Evolutionary conservation across 768 basidiomycete genomes (phyloP).

Genomic region (Austroboletus eburneus): DNA sequence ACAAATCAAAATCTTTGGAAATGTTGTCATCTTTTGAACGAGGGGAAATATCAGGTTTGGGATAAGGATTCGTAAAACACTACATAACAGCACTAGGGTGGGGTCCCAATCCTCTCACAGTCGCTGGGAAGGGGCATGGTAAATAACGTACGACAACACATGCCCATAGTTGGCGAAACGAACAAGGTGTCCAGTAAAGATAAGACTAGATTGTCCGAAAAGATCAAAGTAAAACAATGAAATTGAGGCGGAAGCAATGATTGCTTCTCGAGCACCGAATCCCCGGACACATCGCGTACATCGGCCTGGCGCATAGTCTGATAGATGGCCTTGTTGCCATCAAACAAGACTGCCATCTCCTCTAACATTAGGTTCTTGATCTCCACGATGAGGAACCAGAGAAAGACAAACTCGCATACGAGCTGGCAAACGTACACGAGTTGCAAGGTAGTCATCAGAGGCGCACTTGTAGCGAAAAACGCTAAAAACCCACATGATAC

Average conservation of each 20-base stretch:
- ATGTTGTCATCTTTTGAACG: too few species aligned
- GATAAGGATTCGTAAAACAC: too few species aligned
- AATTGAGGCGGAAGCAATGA: background rate
- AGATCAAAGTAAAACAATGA: background rate
- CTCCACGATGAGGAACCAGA: constrained; percentile 67
- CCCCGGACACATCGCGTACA: constrained; percentile 13
- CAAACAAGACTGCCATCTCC: constrained; percentile 79
- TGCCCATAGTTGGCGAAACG: too few species aligned
- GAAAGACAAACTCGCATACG: constrained; percentile 57
- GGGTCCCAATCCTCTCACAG: too few species aligned
- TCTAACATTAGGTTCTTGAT: constrained; percentile 72
- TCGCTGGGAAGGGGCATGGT: too few species aligned
- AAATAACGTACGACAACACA: too few species aligned
- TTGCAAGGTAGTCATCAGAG: constrained; percentile 19
- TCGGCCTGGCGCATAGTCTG: constrained; percentile 29
- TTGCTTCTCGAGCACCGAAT: background rate
- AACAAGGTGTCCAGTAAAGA: too few species aligned
- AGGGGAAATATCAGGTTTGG: too few species aligned
- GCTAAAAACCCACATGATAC: constrained; percentile 53
- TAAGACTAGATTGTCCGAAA: too few species aligned
- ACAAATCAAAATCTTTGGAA: too few species aligned
- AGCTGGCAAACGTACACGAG: constrained; percentile 73
- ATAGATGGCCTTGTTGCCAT: constrained; percentile 54
- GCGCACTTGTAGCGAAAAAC: background rate
- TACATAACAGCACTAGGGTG: too few species aligned